These are phyloP conservation scores for Coleophoma crateriformis DNA, from an alignment of 2,329 filamentous ascomycete genomes.

Conservation along the genomic window DNA sequence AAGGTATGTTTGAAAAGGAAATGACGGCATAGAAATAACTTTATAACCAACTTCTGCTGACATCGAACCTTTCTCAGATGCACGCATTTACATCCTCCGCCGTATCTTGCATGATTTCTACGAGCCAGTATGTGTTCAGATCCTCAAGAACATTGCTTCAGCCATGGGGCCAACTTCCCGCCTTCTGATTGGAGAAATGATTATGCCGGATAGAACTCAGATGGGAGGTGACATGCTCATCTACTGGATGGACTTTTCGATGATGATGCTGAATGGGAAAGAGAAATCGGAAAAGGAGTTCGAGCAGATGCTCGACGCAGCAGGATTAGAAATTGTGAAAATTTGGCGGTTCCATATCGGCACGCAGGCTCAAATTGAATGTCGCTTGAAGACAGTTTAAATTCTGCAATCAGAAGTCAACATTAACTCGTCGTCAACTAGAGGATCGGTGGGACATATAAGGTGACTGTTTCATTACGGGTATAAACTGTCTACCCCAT, in stretches of 20 bases:
- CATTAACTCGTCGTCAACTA: too few relatives aligned
- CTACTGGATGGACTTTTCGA: conserved; percentile 22
- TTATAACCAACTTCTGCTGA: too few relatives aligned
- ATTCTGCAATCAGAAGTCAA: too few relatives aligned
- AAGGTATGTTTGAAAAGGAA: conserved; percentile 8
- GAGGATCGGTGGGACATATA: too few relatives aligned
- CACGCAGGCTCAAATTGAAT: conserved; percentile 8
- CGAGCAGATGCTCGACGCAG: conserved; percentile 14
- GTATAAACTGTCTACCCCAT: too few relatives aligned
- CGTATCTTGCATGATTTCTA: conserved; percentile 22
- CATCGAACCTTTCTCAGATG: conserved; percentile 6
- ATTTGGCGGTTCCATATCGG: conserved; percentile 15
- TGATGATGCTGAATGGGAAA: conserved; percentile 22
- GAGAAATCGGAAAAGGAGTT: conserved; percentile 22
- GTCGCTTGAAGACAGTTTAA: conserved; percentile 5
- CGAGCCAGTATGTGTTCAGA: conserved; percentile 15
- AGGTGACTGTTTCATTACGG: too few relatives aligned
- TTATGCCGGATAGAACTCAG: conserved; percentile 17
- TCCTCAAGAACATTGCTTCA: conserved; percentile 18
- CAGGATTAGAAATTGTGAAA: conserved; percentile 20
- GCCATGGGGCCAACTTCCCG: conserved; percentile 21
- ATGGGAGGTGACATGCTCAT: conserved; percentile 12
- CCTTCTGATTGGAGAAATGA: conserved; percentile 20
- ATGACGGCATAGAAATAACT: too few relatives aligned
- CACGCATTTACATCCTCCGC: conserved; percentile 21